Conservation (phyloP, 2,329 filamentous ascomycete species). For the Tolypocladium pustulatum region DNA sequence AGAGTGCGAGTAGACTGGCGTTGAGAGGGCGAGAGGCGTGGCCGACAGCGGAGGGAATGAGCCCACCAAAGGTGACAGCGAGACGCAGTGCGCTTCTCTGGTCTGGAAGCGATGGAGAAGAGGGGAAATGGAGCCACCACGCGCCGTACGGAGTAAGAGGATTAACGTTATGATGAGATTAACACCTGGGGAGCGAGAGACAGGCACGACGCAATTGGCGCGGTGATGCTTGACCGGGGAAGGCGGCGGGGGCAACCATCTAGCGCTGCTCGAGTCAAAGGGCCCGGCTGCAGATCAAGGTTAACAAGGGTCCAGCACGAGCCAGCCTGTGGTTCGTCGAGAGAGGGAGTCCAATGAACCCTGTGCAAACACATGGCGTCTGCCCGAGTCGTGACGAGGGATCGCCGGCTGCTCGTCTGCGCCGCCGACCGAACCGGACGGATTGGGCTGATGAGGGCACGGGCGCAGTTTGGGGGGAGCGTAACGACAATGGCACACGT, state of each 20-base stretch:
- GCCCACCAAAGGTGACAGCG: background rate
- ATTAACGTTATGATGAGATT: background rate
- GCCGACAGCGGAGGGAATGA: background rate
- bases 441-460: background rate
- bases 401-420: background rate
- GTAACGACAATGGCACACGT: background rate
- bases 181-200: background rate
- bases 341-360: background rate
- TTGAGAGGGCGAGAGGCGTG: background rate
- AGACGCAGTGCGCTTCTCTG: background rate
- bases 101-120: background rate
- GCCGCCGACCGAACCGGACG: background rate
- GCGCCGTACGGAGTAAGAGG: background rate
- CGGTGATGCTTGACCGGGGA: background rate
- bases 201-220: background rate
- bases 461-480: background rate
- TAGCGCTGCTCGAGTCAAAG: background rate
- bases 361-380: background rate
- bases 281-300: background rate
- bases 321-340: background rate
- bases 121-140: background rate
- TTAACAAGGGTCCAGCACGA: background rate
- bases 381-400: background rate
- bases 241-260: background rate
- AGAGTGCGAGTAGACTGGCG: background rate